These are phyloP conservation scores for Euphorbia celastroides DNA, from an alignment of 441 rosid genomes.

Conservation along the genomic window DNA sequence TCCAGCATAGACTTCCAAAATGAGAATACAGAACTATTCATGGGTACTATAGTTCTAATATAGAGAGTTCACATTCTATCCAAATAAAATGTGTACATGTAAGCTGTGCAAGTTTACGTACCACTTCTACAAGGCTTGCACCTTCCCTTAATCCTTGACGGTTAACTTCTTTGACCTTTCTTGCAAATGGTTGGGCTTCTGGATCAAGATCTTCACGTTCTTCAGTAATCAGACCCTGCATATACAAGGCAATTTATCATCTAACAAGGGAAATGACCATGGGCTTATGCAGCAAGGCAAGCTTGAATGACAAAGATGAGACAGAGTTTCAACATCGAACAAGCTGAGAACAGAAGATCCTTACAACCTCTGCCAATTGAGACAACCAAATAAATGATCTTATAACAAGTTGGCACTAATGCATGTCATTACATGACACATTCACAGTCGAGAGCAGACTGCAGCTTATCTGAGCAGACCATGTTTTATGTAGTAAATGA, in stretches of 20 bases:
- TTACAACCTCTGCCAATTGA: not conserved
- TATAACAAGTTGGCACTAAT: not conserved
- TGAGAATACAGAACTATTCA: not conserved
- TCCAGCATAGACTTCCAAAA: slow-evolving; percentile 17
- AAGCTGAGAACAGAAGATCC: not conserved
- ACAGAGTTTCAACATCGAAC: slow-evolving; percentile 1
- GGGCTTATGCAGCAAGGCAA: not conserved
- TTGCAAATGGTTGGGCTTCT: slow-evolving; percentile 84
- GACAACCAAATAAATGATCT: not conserved
- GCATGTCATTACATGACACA: not conserved
- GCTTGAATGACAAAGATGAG: not conserved
- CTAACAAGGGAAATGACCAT: not conserved
- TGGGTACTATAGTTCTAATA: not conserved
- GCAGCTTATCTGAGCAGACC: not conserved
- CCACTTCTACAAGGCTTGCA: slow-evolving; percentile 93
- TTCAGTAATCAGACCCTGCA: slow-evolving; percentile 90
- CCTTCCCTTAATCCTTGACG: slow-evolving; percentile 96
- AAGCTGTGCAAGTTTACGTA: slow-evolving; percentile 31
- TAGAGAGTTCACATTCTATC: not conserved
- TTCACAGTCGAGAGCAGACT: not conserved
- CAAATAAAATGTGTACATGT: slow-evolving; percentile 2
- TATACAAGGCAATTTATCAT: not conserved
- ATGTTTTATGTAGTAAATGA: not conserved
- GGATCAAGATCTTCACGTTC: slow-evolving; percentile 73
- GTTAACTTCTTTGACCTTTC: slow-evolving; percentile 66